phyloP scores from a whole-genome alignment of 306 rosid species.

The Crataegus laevigata region DNA sequence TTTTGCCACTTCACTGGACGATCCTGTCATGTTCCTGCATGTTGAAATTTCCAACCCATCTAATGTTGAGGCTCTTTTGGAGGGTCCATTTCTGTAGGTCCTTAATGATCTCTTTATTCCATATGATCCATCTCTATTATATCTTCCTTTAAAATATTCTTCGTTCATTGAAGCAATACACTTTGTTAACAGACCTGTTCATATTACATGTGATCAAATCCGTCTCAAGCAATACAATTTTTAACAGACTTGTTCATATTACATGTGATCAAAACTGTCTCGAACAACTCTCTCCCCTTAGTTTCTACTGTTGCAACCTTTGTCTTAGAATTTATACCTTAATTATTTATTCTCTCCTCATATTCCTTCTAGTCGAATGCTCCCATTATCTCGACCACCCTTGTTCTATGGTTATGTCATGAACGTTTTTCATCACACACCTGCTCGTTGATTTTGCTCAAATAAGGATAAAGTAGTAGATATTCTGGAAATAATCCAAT shows the following conservation, averaged over 20 bases:
- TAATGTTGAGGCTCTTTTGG: neutral
- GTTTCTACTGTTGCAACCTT: neutral
- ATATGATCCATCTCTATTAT: neutral
- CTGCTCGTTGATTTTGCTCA: neutral
- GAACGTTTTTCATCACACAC: neutral
- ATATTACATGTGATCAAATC: neutral
- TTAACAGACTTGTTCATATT: neutral
- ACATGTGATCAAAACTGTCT: neutral
- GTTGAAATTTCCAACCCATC: neutral
- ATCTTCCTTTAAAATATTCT: neutral
- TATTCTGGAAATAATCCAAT: neutral
- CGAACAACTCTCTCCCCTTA: neutral
- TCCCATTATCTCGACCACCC: neutral
- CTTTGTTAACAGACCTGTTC: neutral
- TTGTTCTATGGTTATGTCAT: neutral
- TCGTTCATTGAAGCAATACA: neutral
- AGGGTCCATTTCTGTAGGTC: neutral
- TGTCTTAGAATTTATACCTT: neutral
- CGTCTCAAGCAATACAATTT: neutral
- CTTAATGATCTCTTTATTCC: neutral
- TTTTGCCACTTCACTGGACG: neutral
- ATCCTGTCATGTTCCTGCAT: neutral
- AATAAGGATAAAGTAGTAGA: neutral
- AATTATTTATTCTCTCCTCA: neutral
- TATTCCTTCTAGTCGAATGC: neutral